These are phyloP conservation scores for Favolaschia claudopus DNA, from an alignment of 768 basidiomycete species.

Conservation along the genomic window DNA sequence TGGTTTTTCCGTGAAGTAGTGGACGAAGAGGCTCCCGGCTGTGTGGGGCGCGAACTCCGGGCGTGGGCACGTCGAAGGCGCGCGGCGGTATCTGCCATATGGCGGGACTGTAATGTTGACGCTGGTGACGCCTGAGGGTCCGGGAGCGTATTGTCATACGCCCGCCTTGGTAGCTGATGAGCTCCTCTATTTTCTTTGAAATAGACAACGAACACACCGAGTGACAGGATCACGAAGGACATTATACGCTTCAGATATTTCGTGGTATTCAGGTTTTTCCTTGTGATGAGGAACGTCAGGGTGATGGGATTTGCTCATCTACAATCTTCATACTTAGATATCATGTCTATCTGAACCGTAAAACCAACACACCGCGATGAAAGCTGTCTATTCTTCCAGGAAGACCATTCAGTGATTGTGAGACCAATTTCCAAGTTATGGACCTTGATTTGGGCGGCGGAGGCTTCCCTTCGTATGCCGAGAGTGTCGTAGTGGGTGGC, in stretches of 20 bases:
- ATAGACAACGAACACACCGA: background rate
- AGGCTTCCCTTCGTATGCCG: constrained; percentile 1
- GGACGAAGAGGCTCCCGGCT: background rate
- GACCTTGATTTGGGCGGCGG: constrained; percentile 19
- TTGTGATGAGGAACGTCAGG: constrained; percentile 24
- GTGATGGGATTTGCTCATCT: constrained; percentile 25
- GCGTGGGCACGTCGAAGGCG: constrained; percentile 15
- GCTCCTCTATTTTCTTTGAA: background rate
- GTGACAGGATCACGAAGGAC: constrained; percentile 24
- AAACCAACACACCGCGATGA: constrained; percentile 15
- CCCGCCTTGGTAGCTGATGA: constrained; percentile 3
- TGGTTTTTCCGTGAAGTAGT: background rate
- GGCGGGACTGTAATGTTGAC: constrained; percentile 19
- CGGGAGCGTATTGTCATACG: constrained; percentile 26
- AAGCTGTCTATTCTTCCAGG: constrained; percentile 22
- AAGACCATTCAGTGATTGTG: background rate
- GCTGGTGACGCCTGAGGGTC: background rate
- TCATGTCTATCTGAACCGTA: background rate
- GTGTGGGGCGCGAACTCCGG: background rate
- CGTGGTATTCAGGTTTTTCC: constrained; percentile 18
- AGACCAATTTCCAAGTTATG: background rate
- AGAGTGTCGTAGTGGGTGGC: constrained; percentile 23
- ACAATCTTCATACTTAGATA: background rate
- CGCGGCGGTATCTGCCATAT: constrained; percentile 24
- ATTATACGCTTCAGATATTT: constrained; percentile 24